Evolutionary conservation across 495 filamentous ascomycete species (phyloP), one percentile per base, ranked within the genome.

Genomic region (Aspergillus mulundensis): DNA sequence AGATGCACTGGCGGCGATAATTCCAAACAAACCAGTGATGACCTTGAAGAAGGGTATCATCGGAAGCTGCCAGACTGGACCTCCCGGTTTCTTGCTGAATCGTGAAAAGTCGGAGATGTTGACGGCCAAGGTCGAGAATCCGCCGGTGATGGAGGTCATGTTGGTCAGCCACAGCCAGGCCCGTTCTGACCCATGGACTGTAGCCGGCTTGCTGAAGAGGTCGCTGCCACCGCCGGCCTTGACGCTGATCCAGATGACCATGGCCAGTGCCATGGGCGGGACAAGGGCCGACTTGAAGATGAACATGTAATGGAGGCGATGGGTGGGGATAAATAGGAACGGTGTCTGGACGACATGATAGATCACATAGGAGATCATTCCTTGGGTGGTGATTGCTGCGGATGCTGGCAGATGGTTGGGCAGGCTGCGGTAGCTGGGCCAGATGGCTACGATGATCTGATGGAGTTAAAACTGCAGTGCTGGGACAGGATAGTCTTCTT

Each of bases 181-280:
- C 2, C 51, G 40, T 23, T 44, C 51, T 0, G 51, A 54, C 12
- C 51, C 51, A 12, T 54, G 51, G 1, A 54, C 51, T 7, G 51
- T 45, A 28, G 51, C 12, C 7, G 51, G 51, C 20, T 54, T 45
- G 10, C 24, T 44, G 51, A 54, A 54, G 10, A 54, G 51, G 38
- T 45, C 51, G 40, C 12, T 23, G 5, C 24, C 51, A 3, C 51
- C 51, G 16, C 51, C 51, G 30, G 34, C 51, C 24, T 54, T 54
- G n/a, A 45, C 51, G 19, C 24, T 45, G 25, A 54, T 54, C 51
- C 51, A 54, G n/a, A 54, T 54, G 3, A 54, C 51, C 51, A 54
- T 54, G 16, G 51, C 51, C 8, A 54, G 24, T 10, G 51, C 51
- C 51, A 54, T 54, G 1, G 51, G 51, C 1, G 51, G 51, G 7